Conservation (phyloP, 345 rosid genomes). For the Bruguiera parviflora region DNA sequence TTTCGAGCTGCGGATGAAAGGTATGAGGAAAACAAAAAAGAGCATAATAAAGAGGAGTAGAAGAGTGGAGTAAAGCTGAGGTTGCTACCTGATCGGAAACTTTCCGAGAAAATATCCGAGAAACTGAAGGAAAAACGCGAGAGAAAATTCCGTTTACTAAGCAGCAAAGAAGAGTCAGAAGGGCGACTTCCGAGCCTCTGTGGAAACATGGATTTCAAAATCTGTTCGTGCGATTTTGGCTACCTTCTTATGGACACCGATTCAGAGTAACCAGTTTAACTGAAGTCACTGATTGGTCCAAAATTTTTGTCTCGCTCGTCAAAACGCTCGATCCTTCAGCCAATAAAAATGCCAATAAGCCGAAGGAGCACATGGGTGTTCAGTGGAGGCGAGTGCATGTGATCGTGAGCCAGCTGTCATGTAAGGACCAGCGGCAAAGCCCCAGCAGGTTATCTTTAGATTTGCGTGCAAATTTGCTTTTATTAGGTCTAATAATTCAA, state of each 20-base stretch:
- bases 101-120: slow-evolving; percentile 41
- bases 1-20: not conserved
- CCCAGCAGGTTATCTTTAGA: no score
- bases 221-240: not conserved
- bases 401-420: not conserved
- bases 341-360: not conserved
- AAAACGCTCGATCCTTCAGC: no score
- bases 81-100: slow-evolving; percentile 29
- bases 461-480: no score
- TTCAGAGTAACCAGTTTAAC: not conserved
- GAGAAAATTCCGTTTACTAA: not conserved
- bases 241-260: no score
- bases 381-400: not conserved
- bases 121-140: slow-evolving; percentile 31
- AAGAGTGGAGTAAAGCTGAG: not conserved
- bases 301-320: no score
- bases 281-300: not conserved
- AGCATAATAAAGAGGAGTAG: not conserved
- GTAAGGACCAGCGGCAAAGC: no score
- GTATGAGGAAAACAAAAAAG: not conserved
- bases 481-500: no score
- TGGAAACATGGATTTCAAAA: slow-evolving; percentile 13
- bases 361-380: not conserved
- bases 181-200: not conserved
- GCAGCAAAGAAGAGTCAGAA: not conserved